Conservation (phyloP, 768 basidiomycete species). For the Leucocoprinus sp. region DNA sequence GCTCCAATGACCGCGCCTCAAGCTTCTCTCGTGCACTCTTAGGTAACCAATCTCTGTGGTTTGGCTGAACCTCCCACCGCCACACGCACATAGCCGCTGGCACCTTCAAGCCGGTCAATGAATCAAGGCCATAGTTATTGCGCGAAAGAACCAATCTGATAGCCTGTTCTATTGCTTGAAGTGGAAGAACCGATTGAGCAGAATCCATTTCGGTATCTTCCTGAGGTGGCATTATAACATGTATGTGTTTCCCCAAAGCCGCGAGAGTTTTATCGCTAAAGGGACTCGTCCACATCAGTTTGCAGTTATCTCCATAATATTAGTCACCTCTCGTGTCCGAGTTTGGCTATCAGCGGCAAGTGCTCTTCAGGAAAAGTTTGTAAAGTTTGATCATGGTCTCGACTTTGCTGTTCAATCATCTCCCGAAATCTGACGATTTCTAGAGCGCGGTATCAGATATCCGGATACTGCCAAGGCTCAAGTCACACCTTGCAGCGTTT, state of each 20-base stretch:
- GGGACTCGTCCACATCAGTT: slow-evolving; percentile 5
- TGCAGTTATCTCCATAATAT: not conserved
- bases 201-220: slow-evolving; percentile 36
- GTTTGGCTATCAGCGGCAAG: slow-evolving; percentile 68
- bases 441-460: slow-evolving; percentile 21
- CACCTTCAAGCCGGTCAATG: slow-evolving; percentile 37
- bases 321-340: slow-evolving; percentile 77
- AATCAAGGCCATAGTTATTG: slow-evolving; percentile 75
- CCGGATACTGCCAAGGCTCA: slow-evolving; percentile 5
- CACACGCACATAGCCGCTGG: slow-evolving; percentile 66
- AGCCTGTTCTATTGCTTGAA: slow-evolving; percentile 53
- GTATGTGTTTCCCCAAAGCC: slow-evolving; percentile 60
- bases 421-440: slow-evolving; percentile 74
- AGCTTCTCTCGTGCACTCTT: slow-evolving; percentile 57
- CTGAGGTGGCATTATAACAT: slow-evolving; percentile 55
- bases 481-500: slow-evolving; percentile 68
- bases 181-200: slow-evolving; percentile 32
- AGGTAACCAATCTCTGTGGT: slow-evolving; percentile 55
- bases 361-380: slow-evolving; percentile 57
- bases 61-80: slow-evolving; percentile 78
- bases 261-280: slow-evolving; percentile 64
- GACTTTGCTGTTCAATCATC: slow-evolving; percentile 52
- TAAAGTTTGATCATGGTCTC: slow-evolving; percentile 42
- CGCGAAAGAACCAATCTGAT: slow-evolving; percentile 59
- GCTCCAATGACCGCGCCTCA: slow-evolving; percentile 51